Conservation (phyloP, 305 asterid species). For the Plantago lanceolata region DNA sequence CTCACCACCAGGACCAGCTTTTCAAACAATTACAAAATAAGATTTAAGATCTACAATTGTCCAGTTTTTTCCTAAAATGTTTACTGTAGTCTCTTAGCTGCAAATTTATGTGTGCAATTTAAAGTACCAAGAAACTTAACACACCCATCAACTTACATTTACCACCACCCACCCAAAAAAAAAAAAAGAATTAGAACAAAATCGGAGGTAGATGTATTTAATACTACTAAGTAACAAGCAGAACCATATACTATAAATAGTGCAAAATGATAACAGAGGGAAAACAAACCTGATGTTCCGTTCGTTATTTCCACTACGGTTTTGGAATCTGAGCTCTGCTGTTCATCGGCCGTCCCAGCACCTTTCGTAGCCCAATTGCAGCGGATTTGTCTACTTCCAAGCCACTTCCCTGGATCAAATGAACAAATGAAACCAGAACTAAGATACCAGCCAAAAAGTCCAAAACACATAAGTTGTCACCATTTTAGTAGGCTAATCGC, state of each 20-base stretch:
- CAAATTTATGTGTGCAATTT: too few species aligned
- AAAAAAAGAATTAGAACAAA: too few species aligned
- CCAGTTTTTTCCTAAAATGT: too few species aligned
- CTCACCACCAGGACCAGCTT: slow-evolving; percentile 5
- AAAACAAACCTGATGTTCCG: slow-evolving; percentile 62
- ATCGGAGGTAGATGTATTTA: too few species aligned
- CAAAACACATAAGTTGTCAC: neutral
- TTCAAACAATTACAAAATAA: neutral
- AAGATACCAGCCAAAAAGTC: neutral
- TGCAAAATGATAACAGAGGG: too few species aligned
- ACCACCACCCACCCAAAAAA: too few species aligned
- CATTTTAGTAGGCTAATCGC: too few species aligned
- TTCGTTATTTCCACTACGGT: slow-evolving; percentile 65
- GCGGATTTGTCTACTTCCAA: slow-evolving; percentile 89
- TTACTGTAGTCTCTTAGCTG: too few species aligned
- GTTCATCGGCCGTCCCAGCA: slow-evolving; percentile 63
- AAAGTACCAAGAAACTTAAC: too few species aligned
- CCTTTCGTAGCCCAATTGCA: slow-evolving; percentile 96
- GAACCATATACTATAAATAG: too few species aligned
- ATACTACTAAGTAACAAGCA: too few species aligned
- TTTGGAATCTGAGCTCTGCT: slow-evolving; percentile 62
- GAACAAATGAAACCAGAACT: slow-evolving; percentile 3
- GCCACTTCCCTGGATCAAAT: slow-evolving; percentile 69
- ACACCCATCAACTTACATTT: too few species aligned
- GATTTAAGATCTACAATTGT: slow-evolving; percentile 13